A percentile compares a stretch with the other conserved stretches of the same genome.
Conservation (phyloP, 768 basidiomycete genomes). For the Russula earlei region DNA sequence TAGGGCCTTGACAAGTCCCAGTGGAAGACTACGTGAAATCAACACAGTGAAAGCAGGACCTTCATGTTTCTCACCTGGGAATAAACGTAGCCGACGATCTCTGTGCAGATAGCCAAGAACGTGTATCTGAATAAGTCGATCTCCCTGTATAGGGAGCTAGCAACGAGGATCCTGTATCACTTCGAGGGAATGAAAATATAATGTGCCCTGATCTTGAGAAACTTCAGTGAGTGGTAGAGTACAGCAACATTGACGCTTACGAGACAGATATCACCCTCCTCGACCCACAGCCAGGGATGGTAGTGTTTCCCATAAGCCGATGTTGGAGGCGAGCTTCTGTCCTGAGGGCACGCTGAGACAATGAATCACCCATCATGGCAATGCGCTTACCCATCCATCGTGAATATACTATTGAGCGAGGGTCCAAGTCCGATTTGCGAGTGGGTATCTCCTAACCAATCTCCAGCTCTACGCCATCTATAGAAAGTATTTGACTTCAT, state of each 20-base stretch:
- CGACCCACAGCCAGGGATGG: not conserved
- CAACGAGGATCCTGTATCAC: not conserved
- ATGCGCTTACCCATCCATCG: conserved; percentile 29
- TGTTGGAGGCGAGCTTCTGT: not conserved
- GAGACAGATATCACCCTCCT: conserved; percentile 9
- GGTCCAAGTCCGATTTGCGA: conserved; percentile 33
- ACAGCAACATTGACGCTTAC: not conserved
- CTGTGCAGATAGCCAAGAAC: conserved; percentile 36
- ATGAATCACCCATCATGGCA: not conserved
- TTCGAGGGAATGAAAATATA: conserved; percentile 31
- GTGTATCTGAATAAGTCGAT: conserved; percentile 32
- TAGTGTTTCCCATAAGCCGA: not conserved
- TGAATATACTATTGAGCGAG: conserved; percentile 28
- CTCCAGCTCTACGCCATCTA: conserved; percentile 51
- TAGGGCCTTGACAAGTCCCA: conserved; percentile 5
- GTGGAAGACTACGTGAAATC: conserved; percentile 14
- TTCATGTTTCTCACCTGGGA: conserved; percentile 34
- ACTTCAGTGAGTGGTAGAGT: conserved; percentile 8
- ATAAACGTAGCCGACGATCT: conserved; percentile 33
- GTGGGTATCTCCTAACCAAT: conserved; percentile 40
- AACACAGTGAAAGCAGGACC: not conserved
- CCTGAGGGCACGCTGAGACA: not conserved
- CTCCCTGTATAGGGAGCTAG: conserved; percentile 19
- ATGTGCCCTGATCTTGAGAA: conserved; percentile 48
- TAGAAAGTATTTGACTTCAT: conserved; percentile 38